Percentiles rank a stretch among this genome's conserved stretches.
These are phyloP conservation scores for Fusarium sacchari DNA, from an alignment of 2,329 filamentous ascomycete species.

Conservation along the genomic window DNA sequence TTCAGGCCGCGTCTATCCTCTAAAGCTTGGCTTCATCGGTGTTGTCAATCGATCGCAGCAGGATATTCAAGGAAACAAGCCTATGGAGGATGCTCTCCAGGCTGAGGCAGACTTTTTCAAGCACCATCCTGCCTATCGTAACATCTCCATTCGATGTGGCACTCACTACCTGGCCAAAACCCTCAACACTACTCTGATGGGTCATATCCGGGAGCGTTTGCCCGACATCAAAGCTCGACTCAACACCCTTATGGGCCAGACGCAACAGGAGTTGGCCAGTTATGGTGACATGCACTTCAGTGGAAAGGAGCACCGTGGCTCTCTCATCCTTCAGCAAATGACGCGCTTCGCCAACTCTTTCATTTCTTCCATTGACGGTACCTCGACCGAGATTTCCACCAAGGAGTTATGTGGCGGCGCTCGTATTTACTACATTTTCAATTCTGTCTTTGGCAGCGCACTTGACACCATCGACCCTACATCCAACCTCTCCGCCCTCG, in stretches of 20 bases:
- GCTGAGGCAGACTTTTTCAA: slow-evolving; percentile 95
- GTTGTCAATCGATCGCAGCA: slow-evolving; percentile 98
- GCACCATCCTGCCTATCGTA: slow-evolving; percentile 95
- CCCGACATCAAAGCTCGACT: slow-evolving; percentile 98
- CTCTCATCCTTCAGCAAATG: slow-evolving; percentile 96
- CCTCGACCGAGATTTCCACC: slow-evolving; percentile 97
- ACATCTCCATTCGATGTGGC: slow-evolving; percentile 92
- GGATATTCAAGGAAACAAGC: slow-evolving; percentile 95
- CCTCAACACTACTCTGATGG: slow-evolving; percentile 93
- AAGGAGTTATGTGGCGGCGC: slow-evolving; percentile 96
- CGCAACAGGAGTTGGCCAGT: slow-evolving; percentile 96
- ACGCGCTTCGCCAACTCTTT: slow-evolving; percentile 97
- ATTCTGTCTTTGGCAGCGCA: slow-evolving; percentile 97
- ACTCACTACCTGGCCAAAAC: slow-evolving; percentile 95
- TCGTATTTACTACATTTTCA: slow-evolving; percentile 98
- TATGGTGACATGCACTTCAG: slow-evolving; percentile 98
- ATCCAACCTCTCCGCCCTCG: slow-evolving; percentile 90
- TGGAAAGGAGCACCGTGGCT: slow-evolving; percentile 95
- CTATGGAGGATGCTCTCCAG: slow-evolving; percentile 90
- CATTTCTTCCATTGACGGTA: slow-evolving; percentile 98
- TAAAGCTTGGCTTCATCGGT: slow-evolving; percentile 97
- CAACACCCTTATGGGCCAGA: slow-evolving; percentile 99
- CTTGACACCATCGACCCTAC: slow-evolving; percentile 97
- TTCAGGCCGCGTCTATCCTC: slow-evolving; percentile 93
- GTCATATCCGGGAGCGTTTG: slow-evolving; percentile 92